Base-by-base conservation (phyloP, 345 rosid genomes). In the Euphorbia tirucalli region DNA sequence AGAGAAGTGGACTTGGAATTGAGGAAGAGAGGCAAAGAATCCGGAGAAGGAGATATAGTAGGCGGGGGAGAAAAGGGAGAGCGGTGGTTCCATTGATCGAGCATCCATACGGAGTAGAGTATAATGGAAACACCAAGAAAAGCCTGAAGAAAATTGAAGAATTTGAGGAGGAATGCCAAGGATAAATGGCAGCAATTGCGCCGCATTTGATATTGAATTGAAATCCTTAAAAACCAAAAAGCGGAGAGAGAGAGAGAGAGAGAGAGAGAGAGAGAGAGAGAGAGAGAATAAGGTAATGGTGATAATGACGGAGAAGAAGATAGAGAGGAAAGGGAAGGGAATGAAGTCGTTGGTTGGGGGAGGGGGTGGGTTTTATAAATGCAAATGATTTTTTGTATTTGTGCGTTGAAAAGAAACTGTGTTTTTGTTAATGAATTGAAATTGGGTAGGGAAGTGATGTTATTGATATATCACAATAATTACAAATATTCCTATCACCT, bases 81-180 rank as follows among this genome's bases (percentile, higher is more conserved):
- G 61, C 62, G 90, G 73, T 78, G 87, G 76, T 84, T 80, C 95
- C 93, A 92, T 56, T 89, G 91, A 81, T 85, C 72, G 59, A 92
- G 88, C 96, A 94, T 90, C 97, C 97, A 94, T 37, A 85, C 16
- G 2, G 98, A 94, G 85, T 90, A 91, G 68, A 89, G 31, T 11
- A 91, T 69, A 70, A 91, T 87, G 5, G 91, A 86, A 15, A 91
- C 14, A 39, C 91, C 95, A 3, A 88, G 21, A 79, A 91, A 91
- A 43, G 89, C 82, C 76, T 87, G 97, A 46, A 89, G 81, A 75
- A 84, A 89, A 77, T 87, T 91, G 64, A 88, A 85, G 78, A 91
- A 48, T 66, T 89, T 91, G 14, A 89, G 86, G 37, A 84, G 37
- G 48, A 90, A 83, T 25, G 91, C 90, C 44, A 91, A 68, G 10